phyloP scores from a whole-genome alignment of 345 rosid species.

The Kandelia obovata region DNA sequence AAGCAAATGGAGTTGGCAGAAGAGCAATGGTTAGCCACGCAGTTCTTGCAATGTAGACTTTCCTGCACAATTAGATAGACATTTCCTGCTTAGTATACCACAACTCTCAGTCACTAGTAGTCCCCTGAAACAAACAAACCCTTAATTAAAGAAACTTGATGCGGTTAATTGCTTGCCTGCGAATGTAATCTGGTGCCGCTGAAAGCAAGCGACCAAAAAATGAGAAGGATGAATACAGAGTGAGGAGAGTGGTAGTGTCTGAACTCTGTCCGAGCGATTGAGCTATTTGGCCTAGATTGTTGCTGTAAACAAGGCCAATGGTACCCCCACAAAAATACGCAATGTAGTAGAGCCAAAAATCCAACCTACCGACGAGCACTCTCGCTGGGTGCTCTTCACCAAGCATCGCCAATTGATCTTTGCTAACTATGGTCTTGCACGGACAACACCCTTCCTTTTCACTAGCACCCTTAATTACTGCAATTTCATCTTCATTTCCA shows the following conservation, averaged over 20 bases:
- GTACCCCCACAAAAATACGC: slow-evolving; percentile 94
- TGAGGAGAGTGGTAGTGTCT: slow-evolving; percentile 58
- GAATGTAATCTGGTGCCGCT: slow-evolving; percentile 80
- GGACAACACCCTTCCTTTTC: slow-evolving; percentile 43
- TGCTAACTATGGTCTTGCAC: slow-evolving; percentile 47
- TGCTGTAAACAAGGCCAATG: slow-evolving; percentile 93
- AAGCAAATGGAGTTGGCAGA: slow-evolving; percentile 77
- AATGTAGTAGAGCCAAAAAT: slow-evolving; percentile 83
- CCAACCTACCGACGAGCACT: slow-evolving; percentile 60
- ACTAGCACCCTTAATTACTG: slow-evolving; percentile 21
- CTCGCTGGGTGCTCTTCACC: slow-evolving; percentile 69
- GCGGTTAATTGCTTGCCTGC: slow-evolving; percentile 47
- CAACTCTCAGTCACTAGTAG: too few relatives aligned
- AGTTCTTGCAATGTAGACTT: slow-evolving; percentile 82
- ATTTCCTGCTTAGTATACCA: too few relatives aligned
- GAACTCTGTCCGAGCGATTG: slow-evolving; percentile 69
- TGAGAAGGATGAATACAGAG: slow-evolving; percentile 87
- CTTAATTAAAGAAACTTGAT: not conserved
- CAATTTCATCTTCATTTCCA: slow-evolving; percentile 33
- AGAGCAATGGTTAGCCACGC: slow-evolving; percentile 86
- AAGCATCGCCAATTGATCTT: slow-evolving; percentile 53
- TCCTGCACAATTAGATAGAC: slow-evolving; percentile 38
- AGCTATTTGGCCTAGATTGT: slow-evolving; percentile 92
- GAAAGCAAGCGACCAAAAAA: slow-evolving; percentile 96
- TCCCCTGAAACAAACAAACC: too few relatives aligned